Evolutionary conservation across 1,284 basidiomycete genomes (phyloP), one percentile per base, ranked within the genome.

Genomic region (Trichosporon coremiiforme): DNA sequence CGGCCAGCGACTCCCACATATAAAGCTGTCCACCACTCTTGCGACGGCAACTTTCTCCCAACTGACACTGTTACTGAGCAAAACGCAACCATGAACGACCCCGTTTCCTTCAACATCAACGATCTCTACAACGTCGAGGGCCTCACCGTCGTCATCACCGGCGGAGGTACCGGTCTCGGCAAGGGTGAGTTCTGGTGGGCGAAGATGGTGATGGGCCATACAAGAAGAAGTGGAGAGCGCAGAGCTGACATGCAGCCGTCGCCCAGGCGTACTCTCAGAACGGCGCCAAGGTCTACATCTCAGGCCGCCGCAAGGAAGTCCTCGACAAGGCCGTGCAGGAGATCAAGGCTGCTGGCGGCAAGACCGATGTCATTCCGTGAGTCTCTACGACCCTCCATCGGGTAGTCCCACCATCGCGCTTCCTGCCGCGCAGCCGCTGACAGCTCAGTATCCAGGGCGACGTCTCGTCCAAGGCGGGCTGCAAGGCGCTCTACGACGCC

Each of bases 251-350:
- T 15, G 2, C 64, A 80, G 79, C 78, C n/a, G 77, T 82, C 64
- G 78, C 81, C 12, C 72, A 75, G 13, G 80, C 80, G 0, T 82
- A 81, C 68, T 78, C 75, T 1, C 70, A 74, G 64, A 84, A 84
- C 73, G 83, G 83, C 25, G 81, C 82, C 53, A 80, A 77, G 67
- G 83, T 84, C 12, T 82, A 80, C 74, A 84, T 84, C 75, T 80
- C 80, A 9, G 83, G 82, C 12, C 74, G 83, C 36, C 73, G 83
- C 22, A 72, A 73, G 36, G 82, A 84, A 29, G 77, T 82, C 0
- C 73, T 84, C 22, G 76, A 83, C 9, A 68, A 67, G 10, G 72
- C 82, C 13, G 79, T 79, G 17, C 68, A 72, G 29, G 81, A 82
- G 73, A 76, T 84, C 65, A 73, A 60, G 38, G 60, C 57, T 2